Conservation (phyloP, 1,139 yeast species). For the Taiozyma sp. region DNA sequence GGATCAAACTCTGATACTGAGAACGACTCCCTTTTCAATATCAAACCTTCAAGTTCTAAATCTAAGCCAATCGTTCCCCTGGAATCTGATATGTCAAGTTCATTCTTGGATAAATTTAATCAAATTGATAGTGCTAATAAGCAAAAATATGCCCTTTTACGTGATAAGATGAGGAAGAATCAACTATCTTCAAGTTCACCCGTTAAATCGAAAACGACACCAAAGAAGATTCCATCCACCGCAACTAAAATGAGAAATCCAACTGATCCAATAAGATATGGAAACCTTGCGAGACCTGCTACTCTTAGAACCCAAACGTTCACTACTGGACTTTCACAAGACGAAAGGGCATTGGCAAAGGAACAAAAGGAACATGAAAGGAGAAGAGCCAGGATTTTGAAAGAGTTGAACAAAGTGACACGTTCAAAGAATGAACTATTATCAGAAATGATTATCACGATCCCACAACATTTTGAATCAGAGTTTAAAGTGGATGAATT, state of each 20-base stretch:
- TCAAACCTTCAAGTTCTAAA: neutral
- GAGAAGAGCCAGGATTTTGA: conserved; percentile 30
- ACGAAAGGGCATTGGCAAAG: conserved; percentile 7
- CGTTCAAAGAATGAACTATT: conserved; percentile 46
- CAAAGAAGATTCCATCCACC: neutral
- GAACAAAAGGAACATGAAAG: conserved; percentile 9
- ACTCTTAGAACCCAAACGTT: conserved; percentile 6
- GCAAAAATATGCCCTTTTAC: neutral
- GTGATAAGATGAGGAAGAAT: neutral
- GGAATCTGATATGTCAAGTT: neutral
- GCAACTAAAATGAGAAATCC: too few relatives aligned
- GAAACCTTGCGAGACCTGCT: too few relatives aligned
- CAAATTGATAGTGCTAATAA: neutral
- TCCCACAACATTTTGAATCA: conserved; percentile 23
- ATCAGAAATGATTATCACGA: conserved; percentile 41
- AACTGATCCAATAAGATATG: neutral
- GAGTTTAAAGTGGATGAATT: conserved; percentile 18
- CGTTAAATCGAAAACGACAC: too few relatives aligned
- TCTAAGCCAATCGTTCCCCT: neutral
- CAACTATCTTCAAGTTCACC: neutral
- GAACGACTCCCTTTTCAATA: neutral
- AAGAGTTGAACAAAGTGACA: conserved; percentile 43
- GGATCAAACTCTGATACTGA: neutral
- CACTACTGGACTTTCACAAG: conserved; percentile 4
- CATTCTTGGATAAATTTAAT: neutral